Evolutionary conservation across 495 filamentous ascomycete species (phyloP).

Genomic region (Xylaria palmicola): DNA sequence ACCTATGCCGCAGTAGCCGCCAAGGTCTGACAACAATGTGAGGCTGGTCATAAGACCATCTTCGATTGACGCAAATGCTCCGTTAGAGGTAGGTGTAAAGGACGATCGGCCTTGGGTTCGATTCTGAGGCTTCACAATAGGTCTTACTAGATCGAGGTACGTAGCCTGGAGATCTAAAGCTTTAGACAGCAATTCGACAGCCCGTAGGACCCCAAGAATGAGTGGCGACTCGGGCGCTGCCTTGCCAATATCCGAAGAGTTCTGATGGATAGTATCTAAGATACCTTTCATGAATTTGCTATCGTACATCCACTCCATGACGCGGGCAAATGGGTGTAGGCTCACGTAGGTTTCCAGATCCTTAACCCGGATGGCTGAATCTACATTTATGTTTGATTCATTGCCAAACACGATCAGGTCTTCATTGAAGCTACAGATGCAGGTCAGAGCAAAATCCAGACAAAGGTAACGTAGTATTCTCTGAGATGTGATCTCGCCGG

Average conservation of each 20-base stretch:
- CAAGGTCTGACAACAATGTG: constrained; percentile 70
- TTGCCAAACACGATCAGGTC: constrained; percentile 81
- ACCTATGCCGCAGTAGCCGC: constrained; percentile 77
- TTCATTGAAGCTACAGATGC: constrained; percentile 85
- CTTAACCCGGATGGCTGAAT: constrained; percentile 66
- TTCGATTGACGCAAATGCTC: constrained; percentile 79
- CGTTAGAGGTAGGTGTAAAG: constrained; percentile 58
- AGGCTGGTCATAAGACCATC: constrained; percentile 85
- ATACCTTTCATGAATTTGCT: constrained; percentile 79
- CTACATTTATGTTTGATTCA: constrained; percentile 67
- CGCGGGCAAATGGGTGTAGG: constrained; percentile 85
- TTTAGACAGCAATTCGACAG: constrained; percentile 75
- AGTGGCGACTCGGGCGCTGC: constrained; percentile 70
- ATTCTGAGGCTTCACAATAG: constrained; percentile 57
- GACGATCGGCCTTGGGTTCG: constrained; percentile 29
- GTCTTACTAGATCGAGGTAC: constrained; percentile 82
- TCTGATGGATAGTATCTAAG: constrained; percentile 72
- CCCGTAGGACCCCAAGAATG: constrained; percentile 68
- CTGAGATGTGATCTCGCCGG: constrained; percentile 61
- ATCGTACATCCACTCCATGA: constrained; percentile 97
- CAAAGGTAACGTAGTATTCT: constrained; percentile 72
- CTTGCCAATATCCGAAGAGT: constrained; percentile 63
- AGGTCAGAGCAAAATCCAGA: constrained; percentile 72
- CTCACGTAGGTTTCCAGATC: constrained; percentile 73
- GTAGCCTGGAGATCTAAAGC: constrained; percentile 86